Conservation (phyloP, 1,139 yeast genomes). For the Meyerozyma sp. region DNA sequence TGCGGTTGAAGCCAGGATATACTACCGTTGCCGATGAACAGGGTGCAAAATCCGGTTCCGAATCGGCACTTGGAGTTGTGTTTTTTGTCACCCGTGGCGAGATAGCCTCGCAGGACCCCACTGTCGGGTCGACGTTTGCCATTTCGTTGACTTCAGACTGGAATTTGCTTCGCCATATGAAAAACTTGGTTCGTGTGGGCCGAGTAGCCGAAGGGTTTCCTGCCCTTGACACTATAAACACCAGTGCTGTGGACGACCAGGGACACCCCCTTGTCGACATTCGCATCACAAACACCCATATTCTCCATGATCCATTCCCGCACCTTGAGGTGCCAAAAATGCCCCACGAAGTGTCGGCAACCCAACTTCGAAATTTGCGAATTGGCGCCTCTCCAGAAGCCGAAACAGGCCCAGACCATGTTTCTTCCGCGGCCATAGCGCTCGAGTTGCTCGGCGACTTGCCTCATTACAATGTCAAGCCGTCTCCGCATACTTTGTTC, state of each 20-base stretch:
- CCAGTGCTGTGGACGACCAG: slow-evolving; percentile 28
- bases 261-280: slow-evolving; percentile 43
- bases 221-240: slow-evolving; percentile 40
- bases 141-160: slow-evolving; percentile 19
- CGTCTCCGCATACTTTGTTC: slow-evolving; percentile 57
- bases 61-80: slow-evolving; percentile 12
- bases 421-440: slow-evolving; percentile 44
- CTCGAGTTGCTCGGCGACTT: slow-evolving; percentile 62
- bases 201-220: slow-evolving; percentile 48
- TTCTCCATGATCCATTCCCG: slow-evolving; percentile 52
- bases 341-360: background rate
- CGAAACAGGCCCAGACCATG: slow-evolving; percentile 31
- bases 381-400: slow-evolving; percentile 8
- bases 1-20: slow-evolving; percentile 1
- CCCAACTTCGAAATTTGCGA: slow-evolving; percentile 10
- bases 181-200: slow-evolving; percentile 37
- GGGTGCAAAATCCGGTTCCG: background rate
- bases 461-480: slow-evolving; percentile 54
- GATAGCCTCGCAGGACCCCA: slow-evolving; percentile 12
- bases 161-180: background rate
- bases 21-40: background rate
- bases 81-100: slow-evolving; percentile 27
- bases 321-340: slow-evolving; percentile 4
- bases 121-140: slow-evolving; percentile 24
- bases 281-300: slow-evolving; percentile 45